Evolutionary conservation across 164 flowering plant genomes (phyloP).

Genomic region (Malania oleifera): DNA sequence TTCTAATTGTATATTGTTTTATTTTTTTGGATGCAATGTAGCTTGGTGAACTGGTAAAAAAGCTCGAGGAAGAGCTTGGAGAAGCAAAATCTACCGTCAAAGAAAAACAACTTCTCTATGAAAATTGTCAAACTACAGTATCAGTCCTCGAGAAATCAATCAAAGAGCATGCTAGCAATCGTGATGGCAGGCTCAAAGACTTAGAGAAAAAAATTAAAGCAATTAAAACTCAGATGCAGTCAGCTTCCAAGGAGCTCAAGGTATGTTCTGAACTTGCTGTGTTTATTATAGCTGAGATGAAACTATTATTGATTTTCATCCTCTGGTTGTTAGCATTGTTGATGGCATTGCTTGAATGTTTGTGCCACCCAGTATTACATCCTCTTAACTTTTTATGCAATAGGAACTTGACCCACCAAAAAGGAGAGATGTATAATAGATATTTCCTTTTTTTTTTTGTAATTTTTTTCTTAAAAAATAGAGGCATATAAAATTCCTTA

Average conservation of each 20-base stretch:
- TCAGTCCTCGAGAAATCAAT: slow-evolving; percentile 67
- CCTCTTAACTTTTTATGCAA: too few relatives aligned
- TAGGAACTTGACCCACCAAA: too few relatives aligned
- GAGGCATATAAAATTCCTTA: too few relatives aligned
- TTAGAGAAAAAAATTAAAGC: slow-evolving; percentile 73
- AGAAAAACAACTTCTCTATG: slow-evolving; percentile 50
- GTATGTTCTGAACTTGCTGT: slow-evolving; percentile 25
- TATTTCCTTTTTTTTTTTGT: too few relatives aligned
- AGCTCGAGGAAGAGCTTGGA: slow-evolving; percentile 71
- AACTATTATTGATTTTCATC: too few relatives aligned
- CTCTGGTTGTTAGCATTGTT: too few relatives aligned
- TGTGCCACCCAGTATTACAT: too few relatives aligned
- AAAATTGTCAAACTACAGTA: slow-evolving; percentile 48
- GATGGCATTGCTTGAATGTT: too few relatives aligned
- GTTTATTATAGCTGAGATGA: too few relatives aligned
- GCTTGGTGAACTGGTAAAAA: slow-evolving; percentile 77
- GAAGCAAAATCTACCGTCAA: slow-evolving; percentile 54
- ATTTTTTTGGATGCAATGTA: slow-evolving; percentile 23
- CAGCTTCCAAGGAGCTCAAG: slow-evolving; percentile 78
- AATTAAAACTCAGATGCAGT: slow-evolving; percentile 63
- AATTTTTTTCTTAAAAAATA: too few relatives aligned
- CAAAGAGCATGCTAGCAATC: slow-evolving; percentile 58
- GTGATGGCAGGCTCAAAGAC: slow-evolving; percentile 68
- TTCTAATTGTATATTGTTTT: background rate
- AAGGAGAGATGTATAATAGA: too few relatives aligned